Evolutionary conservation across 1,284 basidiomycete genomes (phyloP).

Genomic region (Cryptococcus wingfieldii): DNA sequence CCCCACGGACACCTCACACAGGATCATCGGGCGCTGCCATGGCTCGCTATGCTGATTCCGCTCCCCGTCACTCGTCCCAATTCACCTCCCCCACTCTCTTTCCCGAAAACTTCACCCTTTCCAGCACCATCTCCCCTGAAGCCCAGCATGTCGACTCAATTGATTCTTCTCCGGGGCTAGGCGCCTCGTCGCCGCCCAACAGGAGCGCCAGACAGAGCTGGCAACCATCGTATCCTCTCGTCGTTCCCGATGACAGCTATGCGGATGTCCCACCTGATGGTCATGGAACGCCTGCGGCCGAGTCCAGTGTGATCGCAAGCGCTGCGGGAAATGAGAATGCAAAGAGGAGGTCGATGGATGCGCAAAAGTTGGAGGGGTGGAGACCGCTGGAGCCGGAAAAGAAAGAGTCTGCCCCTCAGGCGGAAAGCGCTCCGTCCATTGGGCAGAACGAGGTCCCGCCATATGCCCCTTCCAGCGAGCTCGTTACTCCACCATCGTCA

Average conservation of each 20-base stretch:
- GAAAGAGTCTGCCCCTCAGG: not conserved
- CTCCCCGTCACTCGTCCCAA: constrained; percentile 5
- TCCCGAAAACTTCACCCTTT: constrained; percentile 21
- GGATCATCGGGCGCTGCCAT: constrained; percentile 2
- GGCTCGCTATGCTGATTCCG: constrained; percentile 15
- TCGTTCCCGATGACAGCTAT: constrained; percentile 24
- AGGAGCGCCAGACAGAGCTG: constrained; percentile 16
- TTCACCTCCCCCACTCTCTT: constrained; percentile 21
- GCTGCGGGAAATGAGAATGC: constrained; percentile 20
- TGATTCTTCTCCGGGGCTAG: not conserved
- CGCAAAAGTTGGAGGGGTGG: constrained; percentile 1
- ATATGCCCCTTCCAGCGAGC: not conserved
- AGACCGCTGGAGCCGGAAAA: constrained; percentile 1
- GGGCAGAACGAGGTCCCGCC: not conserved
- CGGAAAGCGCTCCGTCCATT: not conserved
- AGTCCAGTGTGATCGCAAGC: not conserved
- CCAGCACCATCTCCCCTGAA: constrained; percentile 21
- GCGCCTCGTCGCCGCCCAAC: not conserved
- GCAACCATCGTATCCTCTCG: constrained; percentile 32
- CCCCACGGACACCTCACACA: not conserved
- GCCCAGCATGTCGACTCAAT: not conserved
- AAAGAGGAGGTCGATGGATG: constrained; percentile 19
- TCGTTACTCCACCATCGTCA: not conserved
- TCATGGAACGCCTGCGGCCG: not conserved
- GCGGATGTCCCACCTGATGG: constrained; percentile 31